phyloP scores from a whole-genome alignment of 305 asterid genomes.

The Striga hermonthica region DNA sequence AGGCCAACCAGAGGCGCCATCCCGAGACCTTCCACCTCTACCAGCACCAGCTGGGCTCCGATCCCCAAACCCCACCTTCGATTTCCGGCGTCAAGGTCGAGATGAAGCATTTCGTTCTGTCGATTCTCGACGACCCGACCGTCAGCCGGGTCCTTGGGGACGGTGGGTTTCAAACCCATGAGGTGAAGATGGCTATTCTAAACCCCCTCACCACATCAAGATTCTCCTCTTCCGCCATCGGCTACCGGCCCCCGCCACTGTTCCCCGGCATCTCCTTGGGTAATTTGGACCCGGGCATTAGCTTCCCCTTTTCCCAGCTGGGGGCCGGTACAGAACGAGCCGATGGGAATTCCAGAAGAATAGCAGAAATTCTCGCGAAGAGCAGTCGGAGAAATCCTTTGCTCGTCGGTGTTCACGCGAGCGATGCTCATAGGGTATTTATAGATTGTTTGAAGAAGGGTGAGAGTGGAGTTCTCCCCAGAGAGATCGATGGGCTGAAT shows the following conservation, averaged over 20 bases:
- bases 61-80: slow-evolving; percentile 39
- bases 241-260: slow-evolving; percentile 51
- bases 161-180: slow-evolving; percentile 81
- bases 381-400: slow-evolving; percentile 56
- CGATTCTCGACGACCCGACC: slow-evolving; percentile 89
- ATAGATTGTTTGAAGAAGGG: slow-evolving; percentile 46
- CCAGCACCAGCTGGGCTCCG: slow-evolving; percentile 60
- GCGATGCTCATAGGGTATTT: slow-evolving; percentile 48
- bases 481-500: slow-evolving; percentile 51
- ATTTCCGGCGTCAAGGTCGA: slow-evolving; percentile 76
- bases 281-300: slow-evolving; percentile 51
- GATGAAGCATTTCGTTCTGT: slow-evolving; percentile 68
- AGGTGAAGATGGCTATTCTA: slow-evolving; percentile 61
- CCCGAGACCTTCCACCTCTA: not conserved
- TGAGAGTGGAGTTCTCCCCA: slow-evolving; percentile 47
- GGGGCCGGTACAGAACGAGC: slow-evolving; percentile 33
- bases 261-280: slow-evolving; percentile 40
- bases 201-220: slow-evolving; percentile 66
- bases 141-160: slow-evolving; percentile 87
- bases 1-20: not conserved
- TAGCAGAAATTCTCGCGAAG: slow-evolving; percentile 53
- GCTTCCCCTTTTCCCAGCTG: slow-evolving; percentile 49
- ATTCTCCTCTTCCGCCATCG: slow-evolving; percentile 35
- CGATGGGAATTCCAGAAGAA: slow-evolving; percentile 60
- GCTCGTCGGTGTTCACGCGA: slow-evolving; percentile 64